A percentile compares a stretch with the other conserved stretches of the same genome.
Conservation (phyloP, 2,329 filamentous ascomycete genomes). For the Graphilbum sp. region DNA sequence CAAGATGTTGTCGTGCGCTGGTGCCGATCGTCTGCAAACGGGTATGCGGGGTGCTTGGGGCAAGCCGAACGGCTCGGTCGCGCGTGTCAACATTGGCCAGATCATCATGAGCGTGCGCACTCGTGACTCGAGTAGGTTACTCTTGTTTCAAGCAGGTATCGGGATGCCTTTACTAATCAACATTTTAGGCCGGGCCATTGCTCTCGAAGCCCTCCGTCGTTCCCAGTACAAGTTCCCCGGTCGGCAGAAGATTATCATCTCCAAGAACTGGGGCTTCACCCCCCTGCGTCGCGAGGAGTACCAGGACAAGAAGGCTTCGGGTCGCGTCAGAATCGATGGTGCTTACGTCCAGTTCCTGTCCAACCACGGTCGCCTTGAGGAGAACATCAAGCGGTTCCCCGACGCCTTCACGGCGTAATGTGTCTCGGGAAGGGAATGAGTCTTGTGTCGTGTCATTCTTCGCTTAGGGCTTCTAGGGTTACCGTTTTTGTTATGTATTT, state of each 20-base stretch:
- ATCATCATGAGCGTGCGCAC: slow-evolving; percentile 96
- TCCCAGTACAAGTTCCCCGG: slow-evolving; percentile 99
- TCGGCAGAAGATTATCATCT: slow-evolving; percentile 99
- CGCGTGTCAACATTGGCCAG: slow-evolving; percentile 99
- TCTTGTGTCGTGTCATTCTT: neutral
- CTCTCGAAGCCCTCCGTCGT: slow-evolving; percentile 96
- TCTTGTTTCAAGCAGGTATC: neutral
- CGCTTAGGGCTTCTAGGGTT: neutral
- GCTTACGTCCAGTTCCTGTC: slow-evolving; percentile 98
- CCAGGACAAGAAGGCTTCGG: slow-evolving; percentile 83
- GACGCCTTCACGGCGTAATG: slow-evolving; percentile 56
- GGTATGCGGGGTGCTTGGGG: slow-evolving; percentile 99
- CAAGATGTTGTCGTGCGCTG: slow-evolving; percentile 99
- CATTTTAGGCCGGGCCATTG: slow-evolving; percentile 59
- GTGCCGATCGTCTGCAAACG: slow-evolving; percentile 99
- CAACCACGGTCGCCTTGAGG: slow-evolving; percentile 72
- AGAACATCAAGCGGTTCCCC: slow-evolving; percentile 92
- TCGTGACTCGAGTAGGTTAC: slow-evolving; percentile 66
- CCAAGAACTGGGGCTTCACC: slow-evolving; percentile 99
- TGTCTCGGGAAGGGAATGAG: neutral
- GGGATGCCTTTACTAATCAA: neutral
- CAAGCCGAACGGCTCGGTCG: slow-evolving; percentile 97
- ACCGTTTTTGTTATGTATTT: neutral
- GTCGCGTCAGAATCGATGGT: slow-evolving; percentile 90
- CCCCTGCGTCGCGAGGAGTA: slow-evolving; percentile 96